Conservation (phyloP, 108 stramenopile species). For the Mediolabrus comicus region DNA sequence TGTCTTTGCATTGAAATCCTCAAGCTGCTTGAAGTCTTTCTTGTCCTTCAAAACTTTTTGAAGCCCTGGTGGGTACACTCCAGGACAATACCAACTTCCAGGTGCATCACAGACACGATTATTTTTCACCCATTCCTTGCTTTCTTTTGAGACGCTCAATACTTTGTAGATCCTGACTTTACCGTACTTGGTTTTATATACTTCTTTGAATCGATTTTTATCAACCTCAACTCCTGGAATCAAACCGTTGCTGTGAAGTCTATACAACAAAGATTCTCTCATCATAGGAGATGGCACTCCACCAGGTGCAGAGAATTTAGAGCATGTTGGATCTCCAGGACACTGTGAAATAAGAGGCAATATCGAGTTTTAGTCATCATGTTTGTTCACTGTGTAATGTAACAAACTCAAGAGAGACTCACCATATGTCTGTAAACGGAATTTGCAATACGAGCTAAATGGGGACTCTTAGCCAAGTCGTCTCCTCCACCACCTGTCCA, state of each 20-base stretch:
- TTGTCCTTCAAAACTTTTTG: constrained; percentile 81
- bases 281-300: constrained; percentile 71
- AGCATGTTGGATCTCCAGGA: constrained; percentile 88
- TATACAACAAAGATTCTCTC: constrained; percentile 85
- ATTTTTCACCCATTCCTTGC: constrained; percentile 86
- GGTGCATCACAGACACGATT: constrained; percentile 87
- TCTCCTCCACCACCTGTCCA: constrained; percentile 97
- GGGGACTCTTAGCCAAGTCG: constrained; percentile 97
- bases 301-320: constrained; percentile 58
- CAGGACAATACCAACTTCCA: constrained; percentile 89
- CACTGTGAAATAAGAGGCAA: constrained; percentile 33
- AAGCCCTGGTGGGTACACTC: constrained; percentile 88
- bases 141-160: constrained; percentile 81
- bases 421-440: constrained; percentile 89
- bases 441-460: constrained; percentile 95
- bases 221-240: constrained; percentile 77
- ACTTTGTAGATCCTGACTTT: constrained; percentile 97
- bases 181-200: constrained; percentile 90
- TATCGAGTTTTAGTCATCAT: background rate
- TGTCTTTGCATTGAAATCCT: constrained; percentile 86
- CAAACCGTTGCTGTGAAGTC: constrained; percentile 81
- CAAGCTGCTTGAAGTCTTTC: constrained; percentile 85
- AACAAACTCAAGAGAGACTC: background rate
- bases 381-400: background rate
- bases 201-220: constrained; percentile 76